These are phyloP conservation scores for Kazachstania bromeliacearum DNA, from an alignment of 805 yeast genomes.

Conservation along the genomic window DNA sequence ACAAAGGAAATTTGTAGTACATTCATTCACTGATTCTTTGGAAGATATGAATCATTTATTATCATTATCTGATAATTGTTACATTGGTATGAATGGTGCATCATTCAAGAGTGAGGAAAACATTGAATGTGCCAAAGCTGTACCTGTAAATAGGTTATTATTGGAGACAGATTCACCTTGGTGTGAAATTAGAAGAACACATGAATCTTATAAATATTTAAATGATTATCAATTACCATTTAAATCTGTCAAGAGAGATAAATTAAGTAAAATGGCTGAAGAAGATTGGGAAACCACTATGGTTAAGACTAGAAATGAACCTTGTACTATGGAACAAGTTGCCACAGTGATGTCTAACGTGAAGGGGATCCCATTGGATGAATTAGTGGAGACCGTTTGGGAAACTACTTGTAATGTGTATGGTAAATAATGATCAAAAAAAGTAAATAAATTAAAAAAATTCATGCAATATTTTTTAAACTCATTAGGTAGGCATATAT, in stretches of 20 bases:
- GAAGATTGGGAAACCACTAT: conserved; percentile 30
- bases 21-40: conserved; percentile 81
- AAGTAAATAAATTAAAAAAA: neutral
- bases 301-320: conserved; percentile 85
- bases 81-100: conserved; percentile 86
- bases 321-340: conserved; percentile 73
- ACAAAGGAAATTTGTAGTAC: conserved; percentile 68
- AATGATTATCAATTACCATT: conserved; percentile 27
- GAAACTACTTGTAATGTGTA: conserved; percentile 40
- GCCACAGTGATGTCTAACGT: conserved; percentile 58
- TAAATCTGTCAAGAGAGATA: conserved; percentile 28
- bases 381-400: conserved; percentile 43
- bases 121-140: conserved; percentile 47
- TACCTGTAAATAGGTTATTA: conserved; percentile 66
- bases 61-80: conserved; percentile 32
- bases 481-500: too few species aligned
- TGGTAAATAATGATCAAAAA: conserved; percentile 12
- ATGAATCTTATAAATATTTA: conserved; percentile 57
- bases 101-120: conserved; percentile 75
- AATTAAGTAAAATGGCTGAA: conserved; percentile 19
- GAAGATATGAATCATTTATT: conserved; percentile 54
- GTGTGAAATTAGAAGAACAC: conserved; percentile 88
- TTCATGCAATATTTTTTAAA: too few species aligned
- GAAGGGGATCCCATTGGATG: conserved; percentile 34
- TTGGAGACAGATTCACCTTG: conserved; percentile 97